Conservation (phyloP, 1,284 basidiomycete species). For the Xerocomus amazonicus region DNA sequence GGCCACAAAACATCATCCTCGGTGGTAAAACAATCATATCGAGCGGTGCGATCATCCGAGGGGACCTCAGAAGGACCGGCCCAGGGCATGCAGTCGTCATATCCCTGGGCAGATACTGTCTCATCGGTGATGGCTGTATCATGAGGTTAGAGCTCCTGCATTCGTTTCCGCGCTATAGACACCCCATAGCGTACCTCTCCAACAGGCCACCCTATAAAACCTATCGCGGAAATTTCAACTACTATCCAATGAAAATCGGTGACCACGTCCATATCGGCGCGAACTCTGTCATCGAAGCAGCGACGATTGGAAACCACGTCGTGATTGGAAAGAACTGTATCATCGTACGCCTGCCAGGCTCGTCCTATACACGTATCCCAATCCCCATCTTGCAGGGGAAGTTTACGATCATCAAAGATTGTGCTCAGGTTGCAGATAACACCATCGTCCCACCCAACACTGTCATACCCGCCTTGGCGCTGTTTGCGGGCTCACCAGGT, state of each 20-base stretch:
- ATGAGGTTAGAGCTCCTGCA: slow-evolving; percentile 56
- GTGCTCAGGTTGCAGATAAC: slow-evolving; percentile 83
- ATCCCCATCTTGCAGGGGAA: slow-evolving; percentile 66
- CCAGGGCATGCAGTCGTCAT: slow-evolving; percentile 91
- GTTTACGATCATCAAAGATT: slow-evolving; percentile 96
- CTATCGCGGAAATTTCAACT: slow-evolving; percentile 90
- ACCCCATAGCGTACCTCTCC: not conserved
- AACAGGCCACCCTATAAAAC: slow-evolving; percentile 83
- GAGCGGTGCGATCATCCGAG: slow-evolving; percentile 82
- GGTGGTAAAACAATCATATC: slow-evolving; percentile 97
- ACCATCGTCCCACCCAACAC: slow-evolving; percentile 91
- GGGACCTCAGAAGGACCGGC: slow-evolving; percentile 81
- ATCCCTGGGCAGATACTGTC: slow-evolving; percentile 88
- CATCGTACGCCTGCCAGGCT: slow-evolving; percentile 57
- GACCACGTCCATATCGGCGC: slow-evolving; percentile 94
- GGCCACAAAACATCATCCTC: slow-evolving; percentile 95
- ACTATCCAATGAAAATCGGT: slow-evolving; percentile 96
- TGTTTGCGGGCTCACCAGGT: slow-evolving; percentile 92
- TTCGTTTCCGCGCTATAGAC: not conserved
- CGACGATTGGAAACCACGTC: slow-evolving; percentile 90
- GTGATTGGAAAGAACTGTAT: slow-evolving; percentile 95
- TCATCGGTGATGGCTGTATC: slow-evolving; percentile 85
- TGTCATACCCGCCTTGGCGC: slow-evolving; percentile 83
- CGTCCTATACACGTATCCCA: too few species aligned
- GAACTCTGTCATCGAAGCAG: slow-evolving; percentile 87